Base-by-base conservation (phyloP, 495 filamentous ascomycete species). In the Podospora conica region DNA sequence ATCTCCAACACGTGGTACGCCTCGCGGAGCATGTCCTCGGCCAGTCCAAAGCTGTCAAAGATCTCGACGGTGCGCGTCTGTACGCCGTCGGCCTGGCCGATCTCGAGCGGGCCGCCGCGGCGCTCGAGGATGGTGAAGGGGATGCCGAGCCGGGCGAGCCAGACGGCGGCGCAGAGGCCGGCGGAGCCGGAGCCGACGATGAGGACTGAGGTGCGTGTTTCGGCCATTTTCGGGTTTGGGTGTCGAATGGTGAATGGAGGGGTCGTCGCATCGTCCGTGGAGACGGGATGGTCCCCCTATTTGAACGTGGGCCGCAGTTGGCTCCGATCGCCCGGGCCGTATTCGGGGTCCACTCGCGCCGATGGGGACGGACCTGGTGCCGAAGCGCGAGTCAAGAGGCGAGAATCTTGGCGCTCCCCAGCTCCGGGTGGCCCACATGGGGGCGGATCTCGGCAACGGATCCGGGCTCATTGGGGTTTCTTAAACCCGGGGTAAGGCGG, bases 21-120 rank as follows among this genome's bases (percentile, higher is more conserved):
- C 69, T 93, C 89, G 12, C 83, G 82, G n/a, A 93, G 81, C 25
- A 93, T 71, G 48, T 87, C 82, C 62, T 92, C 90, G 0, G 84
- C 81, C 12, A 94, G 76, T 0, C 90, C 89, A 56, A 93, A 92
- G 31, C 85, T 88, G 67, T 95, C 89, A 60, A 92, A 89, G 55
- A 96, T 87, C 72, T 95, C 91, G 10, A 92, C 85, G 1, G 90
- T 91, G 1, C 91, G 88, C 65, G 86, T 88, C 75, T 95, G 91
- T 11, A 93, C 83, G 0, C 91, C 91, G 61, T 94, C 91, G 1
- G 91, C 91, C 71, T 93, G 89, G n/a, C 91, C 91, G 40, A 84
- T 81, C 59, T 80, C 68, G 64, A 92, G 80, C 1, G 85, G 86
- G 0, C 86, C 88, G 9, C 74, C 68, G 4, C 86, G 84, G 0